Percentiles rank a stretch among this genome's conserved stretches.
These are phyloP conservation scores for Clarireedia homoeocarpa DNA, from an alignment of 2,329 filamentous ascomycete species.

Conservation along the genomic window DNA sequence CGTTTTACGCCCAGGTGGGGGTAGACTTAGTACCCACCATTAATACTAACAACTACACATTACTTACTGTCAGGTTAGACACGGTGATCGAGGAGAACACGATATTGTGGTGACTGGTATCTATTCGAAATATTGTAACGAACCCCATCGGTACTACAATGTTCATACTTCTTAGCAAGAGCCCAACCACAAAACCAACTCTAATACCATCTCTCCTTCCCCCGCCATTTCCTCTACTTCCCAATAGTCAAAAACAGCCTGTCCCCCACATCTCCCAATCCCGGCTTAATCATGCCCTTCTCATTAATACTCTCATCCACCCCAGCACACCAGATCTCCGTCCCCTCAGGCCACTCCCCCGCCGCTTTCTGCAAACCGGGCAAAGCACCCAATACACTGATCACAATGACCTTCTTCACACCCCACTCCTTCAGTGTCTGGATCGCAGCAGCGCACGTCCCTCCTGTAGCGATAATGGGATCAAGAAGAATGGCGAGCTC, in stretches of 20 bases:
- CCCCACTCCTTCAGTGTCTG: conserved; percentile 88
- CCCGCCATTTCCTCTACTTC: conserved; percentile 44
- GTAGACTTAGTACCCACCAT: conserved; percentile 10
- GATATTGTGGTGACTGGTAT: conserved; percentile 1
- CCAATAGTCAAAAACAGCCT: conserved; percentile 82
- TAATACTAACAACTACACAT: background rate
- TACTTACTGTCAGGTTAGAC: background rate
- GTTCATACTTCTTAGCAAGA: background rate
- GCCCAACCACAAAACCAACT: background rate
- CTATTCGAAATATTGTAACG: background rate
- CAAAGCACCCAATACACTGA: conserved; percentile 66
- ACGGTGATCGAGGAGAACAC: background rate
- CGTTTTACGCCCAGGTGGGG: conserved; percentile 1
- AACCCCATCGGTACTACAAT: background rate
- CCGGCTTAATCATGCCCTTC: conserved; percentile 86
- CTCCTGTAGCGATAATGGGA: conserved; percentile 88
- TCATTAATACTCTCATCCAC: conserved; percentile 67
- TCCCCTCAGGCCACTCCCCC: conserved; percentile 66
- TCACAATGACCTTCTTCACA: conserved; percentile 68
- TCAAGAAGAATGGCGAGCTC: conserved; percentile 79
- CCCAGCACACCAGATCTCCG: conserved; percentile 75
- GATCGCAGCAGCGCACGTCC: conserved; percentile 82
- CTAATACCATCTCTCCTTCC: background rate
- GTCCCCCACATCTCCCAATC: conserved; percentile 85
- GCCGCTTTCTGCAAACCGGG: conserved; percentile 67